Percentiles rank a stretch among this genome's conserved stretches.
phyloP scores from a whole-genome alignment of 1,284 basidiomycete genomes.

The Ceratobasidium sp. region DNA sequence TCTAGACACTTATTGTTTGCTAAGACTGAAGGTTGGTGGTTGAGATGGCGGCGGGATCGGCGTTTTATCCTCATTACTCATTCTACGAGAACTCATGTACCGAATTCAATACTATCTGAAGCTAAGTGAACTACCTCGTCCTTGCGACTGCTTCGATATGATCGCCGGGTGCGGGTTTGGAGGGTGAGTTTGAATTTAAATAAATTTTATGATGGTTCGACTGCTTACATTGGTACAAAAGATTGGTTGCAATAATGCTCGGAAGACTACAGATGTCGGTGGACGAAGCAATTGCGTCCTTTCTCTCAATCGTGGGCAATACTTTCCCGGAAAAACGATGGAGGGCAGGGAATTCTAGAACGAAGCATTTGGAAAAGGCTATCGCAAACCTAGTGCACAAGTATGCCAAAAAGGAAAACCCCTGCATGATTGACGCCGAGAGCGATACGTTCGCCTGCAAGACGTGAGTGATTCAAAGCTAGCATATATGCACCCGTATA shows the following conservation, averaged over 20 bases:
- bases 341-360: not conserved
- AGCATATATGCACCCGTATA: too few relatives aligned
- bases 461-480: not conserved
- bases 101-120: not conserved
- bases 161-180: conserved; percentile 11
- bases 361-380: conserved; percentile 3
- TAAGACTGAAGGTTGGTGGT: too few relatives aligned
- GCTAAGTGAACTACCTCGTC: conserved; percentile 40
- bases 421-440: not conserved
- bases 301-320: not conserved
- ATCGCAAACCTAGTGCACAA: not conserved
- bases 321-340: conserved; percentile 26
- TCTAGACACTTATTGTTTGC: too few relatives aligned
- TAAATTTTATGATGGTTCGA: too few relatives aligned
- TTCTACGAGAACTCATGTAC: conserved; percentile 44
- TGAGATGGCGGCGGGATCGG: conserved; percentile 45
- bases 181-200: not conserved
- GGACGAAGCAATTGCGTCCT: conserved; percentile 46
- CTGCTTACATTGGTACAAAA: conserved; percentile 24
- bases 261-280: conserved; percentile 56
- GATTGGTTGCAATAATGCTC: conserved; percentile 56
- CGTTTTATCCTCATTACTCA: conserved; percentile 34
- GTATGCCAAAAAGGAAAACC: not conserved
- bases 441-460: not conserved
- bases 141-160: conserved; percentile 46